phyloP scores from a whole-genome alignment of 106 monocot genomes.

The Vanilla planifolia region DNA sequence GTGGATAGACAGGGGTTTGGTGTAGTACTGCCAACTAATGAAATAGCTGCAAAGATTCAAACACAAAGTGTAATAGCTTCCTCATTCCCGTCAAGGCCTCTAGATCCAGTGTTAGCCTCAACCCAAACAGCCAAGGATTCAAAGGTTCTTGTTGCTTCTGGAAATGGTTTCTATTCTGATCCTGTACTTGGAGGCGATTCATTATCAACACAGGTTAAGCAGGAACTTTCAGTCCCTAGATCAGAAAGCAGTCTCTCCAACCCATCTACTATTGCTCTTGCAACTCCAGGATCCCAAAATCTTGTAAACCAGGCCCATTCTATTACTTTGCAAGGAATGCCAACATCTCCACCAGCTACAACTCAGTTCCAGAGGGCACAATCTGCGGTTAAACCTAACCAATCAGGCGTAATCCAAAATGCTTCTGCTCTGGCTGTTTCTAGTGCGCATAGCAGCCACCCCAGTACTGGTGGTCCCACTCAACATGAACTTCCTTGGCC shows the following conservation, averaged over 20 bases:
- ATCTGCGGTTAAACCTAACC: constrained; percentile 37
- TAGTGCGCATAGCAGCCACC: constrained; percentile 27
- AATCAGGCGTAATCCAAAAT: constrained; percentile 11
- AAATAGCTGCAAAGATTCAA: constrained; percentile 26
- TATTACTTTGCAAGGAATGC: constrained; percentile 20
- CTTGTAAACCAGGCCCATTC: constrained; percentile 25
- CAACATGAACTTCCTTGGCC: constrained; percentile 61
- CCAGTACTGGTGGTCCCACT: constrained; percentile 18
- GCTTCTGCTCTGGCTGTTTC: constrained; percentile 10
- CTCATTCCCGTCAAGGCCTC: constrained; percentile 21
- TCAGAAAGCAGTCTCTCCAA: constrained; percentile 23
- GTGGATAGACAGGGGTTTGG: constrained; percentile 23
- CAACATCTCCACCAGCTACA: constrained; percentile 15
- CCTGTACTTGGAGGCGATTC: constrained; percentile 49
- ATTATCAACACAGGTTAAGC: constrained; percentile 44
- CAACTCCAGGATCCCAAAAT: constrained; percentile 26
- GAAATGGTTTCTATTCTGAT: constrained; percentile 58
- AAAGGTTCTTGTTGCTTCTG: constrained; percentile 45
- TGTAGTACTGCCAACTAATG: constrained; percentile 15
- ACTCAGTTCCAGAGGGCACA: constrained; percentile 38
- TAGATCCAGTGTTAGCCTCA: constrained; percentile 18
- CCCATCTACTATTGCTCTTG: constrained; percentile 11
- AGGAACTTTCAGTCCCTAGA: constrained; percentile 20
- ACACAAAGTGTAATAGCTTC: constrained; percentile 15
- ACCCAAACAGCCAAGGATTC: constrained; percentile 34